Evolutionary conservation across 2,329 filamentous ascomycete genomes (phyloP).

Genomic region (Claviceps quebecensis): DNA sequence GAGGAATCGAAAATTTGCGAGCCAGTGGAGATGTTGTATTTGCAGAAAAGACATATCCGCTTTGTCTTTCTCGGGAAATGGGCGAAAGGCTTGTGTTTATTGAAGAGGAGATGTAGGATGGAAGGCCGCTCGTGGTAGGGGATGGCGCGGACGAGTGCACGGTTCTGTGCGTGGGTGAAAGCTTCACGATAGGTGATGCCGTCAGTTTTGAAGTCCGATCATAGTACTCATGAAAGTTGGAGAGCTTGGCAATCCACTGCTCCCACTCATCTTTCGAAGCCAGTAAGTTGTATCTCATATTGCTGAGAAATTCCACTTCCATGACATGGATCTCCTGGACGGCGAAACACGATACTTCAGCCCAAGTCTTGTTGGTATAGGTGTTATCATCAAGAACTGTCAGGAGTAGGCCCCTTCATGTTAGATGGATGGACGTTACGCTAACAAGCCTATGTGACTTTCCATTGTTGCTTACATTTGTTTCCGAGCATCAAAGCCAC

Average conservation of each 20-base stretch:
- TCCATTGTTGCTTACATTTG: slow-evolving; percentile 53
- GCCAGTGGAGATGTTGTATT: slow-evolving; percentile 34
- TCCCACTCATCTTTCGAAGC: slow-evolving; percentile 79
- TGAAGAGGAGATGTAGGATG: slow-evolving; percentile 22
- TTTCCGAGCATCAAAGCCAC: slow-evolving; percentile 96
- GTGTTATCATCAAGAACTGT: slow-evolving; percentile 94
- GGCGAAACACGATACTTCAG: slow-evolving; percentile 86
- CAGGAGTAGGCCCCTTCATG: not conserved
- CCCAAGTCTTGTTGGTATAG: slow-evolving; percentile 99
- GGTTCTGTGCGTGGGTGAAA: slow-evolving; percentile 25
- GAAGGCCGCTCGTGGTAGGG: slow-evolving; percentile 26
- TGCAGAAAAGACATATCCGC: slow-evolving; percentile 25
- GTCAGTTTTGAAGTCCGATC: slow-evolving; percentile 46
- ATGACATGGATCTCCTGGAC: slow-evolving; percentile 96
- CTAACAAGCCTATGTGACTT: not conserved
- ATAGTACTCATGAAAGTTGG: slow-evolving; percentile 73
- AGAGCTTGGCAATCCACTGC: slow-evolving; percentile 70
- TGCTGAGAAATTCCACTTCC: slow-evolving; percentile 99
- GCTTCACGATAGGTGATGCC: slow-evolving; percentile 26
- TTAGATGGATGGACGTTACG: not conserved
- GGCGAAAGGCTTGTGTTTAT: slow-evolving; percentile 26
- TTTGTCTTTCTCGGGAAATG: slow-evolving; percentile 20
- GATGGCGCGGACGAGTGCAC: slow-evolving; percentile 35
- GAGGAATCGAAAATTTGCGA: slow-evolving; percentile 29
- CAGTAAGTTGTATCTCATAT: slow-evolving; percentile 89